Conservation (phyloP, 352 stramenopile species). For the Pythium dissotocum region DNA sequence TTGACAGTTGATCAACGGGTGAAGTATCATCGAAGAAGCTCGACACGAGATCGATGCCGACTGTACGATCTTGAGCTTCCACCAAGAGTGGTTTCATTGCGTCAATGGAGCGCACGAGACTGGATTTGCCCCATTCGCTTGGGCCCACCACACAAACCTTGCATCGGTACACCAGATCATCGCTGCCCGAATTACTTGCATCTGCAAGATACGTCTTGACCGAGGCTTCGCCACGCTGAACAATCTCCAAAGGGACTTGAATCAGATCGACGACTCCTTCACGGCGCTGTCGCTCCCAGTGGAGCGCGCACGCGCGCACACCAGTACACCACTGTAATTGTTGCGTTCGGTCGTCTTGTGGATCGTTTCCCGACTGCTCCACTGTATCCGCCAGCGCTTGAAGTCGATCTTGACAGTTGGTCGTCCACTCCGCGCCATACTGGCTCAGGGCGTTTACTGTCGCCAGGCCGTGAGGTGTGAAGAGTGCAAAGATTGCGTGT, state of each 20-base stretch:
- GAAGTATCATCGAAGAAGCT: slow-evolving; percentile 12
- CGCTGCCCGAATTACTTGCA: not conserved
- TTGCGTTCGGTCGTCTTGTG: not conserved
- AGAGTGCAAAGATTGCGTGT: not conserved
- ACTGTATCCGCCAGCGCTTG: not conserved
- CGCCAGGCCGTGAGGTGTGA: not conserved
- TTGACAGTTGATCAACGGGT: not conserved
- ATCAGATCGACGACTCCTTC: not conserved
- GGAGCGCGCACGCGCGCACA: not conserved
- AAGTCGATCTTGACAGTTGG: not conserved
- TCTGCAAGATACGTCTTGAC: slow-evolving; percentile 18
- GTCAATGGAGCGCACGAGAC: slow-evolving; percentile 29
- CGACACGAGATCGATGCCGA: slow-evolving; percentile 32
- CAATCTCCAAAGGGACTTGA: slow-evolving; percentile 17
- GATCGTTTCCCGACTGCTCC: not conserved
- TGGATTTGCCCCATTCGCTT: slow-evolving; percentile 33
- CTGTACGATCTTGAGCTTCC: slow-evolving; percentile 18
- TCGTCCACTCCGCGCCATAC: not conserved
- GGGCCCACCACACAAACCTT: slow-evolving; percentile 32
- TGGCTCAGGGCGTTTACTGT: not conserved
- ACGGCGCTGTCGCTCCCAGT: not conserved
- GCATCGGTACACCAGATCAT: slow-evolving; percentile 11
- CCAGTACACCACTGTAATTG: not conserved
- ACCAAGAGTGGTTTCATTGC: slow-evolving; percentile 9
- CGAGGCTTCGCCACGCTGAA: slow-evolving; percentile 1